phyloP scores from a whole-genome alignment of 495 filamentous ascomycete genomes.

The Penicillium tannophilum region DNA sequence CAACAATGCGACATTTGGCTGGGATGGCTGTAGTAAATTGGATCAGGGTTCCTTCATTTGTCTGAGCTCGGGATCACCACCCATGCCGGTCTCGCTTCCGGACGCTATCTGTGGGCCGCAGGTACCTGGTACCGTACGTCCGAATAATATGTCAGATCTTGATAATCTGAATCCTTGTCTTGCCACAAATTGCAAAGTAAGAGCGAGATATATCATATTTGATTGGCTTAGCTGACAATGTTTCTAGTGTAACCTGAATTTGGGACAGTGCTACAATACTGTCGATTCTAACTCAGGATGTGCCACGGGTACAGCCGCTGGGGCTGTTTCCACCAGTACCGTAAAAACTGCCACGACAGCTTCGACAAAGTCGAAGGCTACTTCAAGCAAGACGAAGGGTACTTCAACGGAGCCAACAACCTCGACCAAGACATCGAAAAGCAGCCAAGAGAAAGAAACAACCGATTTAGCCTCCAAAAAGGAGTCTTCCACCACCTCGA shows the following conservation, averaged over 20 bases:
- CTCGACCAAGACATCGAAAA: not conserved
- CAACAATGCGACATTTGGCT: not conserved
- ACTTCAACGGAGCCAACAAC: not conserved
- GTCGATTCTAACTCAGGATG: not conserved
- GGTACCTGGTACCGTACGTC: conserved; percentile 1
- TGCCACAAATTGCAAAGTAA: not conserved
- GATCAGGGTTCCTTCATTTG: not conserved
- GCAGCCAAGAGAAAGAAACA: not conserved
- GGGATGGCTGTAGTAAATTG: not conserved
- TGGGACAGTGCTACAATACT: not conserved
- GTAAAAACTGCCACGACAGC: not conserved
- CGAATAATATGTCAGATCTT: not conserved
- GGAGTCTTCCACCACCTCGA: not conserved
- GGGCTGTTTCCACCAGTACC: not conserved
- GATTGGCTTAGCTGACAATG: not conserved
- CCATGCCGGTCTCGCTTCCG: not conserved
- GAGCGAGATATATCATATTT: not conserved
- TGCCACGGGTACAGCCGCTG: not conserved
- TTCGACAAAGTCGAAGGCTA: not conserved
- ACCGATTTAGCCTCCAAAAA: not conserved
- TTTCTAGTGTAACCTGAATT: not conserved
- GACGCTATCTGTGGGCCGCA: conserved; percentile 7
- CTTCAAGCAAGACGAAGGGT: not conserved
- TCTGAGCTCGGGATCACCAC: conserved; percentile 8
- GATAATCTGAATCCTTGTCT: not conserved